Conservation (phyloP, 176 grass and related monocot genomes). For the Eragrostis nindensis region DNA sequence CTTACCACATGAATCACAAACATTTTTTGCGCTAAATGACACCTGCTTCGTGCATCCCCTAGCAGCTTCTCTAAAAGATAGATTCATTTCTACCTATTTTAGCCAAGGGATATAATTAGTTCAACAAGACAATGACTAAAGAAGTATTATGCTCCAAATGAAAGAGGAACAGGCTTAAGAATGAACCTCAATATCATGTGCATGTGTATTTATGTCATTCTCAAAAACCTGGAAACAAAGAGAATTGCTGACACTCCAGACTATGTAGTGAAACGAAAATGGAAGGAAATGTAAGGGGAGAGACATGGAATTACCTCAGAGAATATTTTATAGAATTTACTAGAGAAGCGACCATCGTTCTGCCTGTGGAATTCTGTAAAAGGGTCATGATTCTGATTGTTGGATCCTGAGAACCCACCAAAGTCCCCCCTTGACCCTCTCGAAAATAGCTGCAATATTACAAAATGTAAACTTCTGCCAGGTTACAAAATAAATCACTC, state of each 20-base stretch:
- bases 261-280: neutral
- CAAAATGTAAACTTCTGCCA: slow-evolving; percentile 41
- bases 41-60: slow-evolving; percentile 76
- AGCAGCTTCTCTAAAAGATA: slow-evolving; percentile 90
- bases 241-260: slow-evolving; percentile 36
- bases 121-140: slow-evolving; percentile 24
- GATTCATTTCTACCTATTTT: slow-evolving; percentile 70
- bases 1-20: slow-evolving; percentile 89
- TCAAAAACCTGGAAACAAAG: slow-evolving; percentile 77
- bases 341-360: slow-evolving; percentile 60
- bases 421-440: slow-evolving; percentile 57
- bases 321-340: slow-evolving; percentile 91
- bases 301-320: slow-evolving; percentile 66
- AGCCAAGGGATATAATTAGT: slow-evolving; percentile 43
- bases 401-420: slow-evolving; percentile 68
- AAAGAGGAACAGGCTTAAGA: slow-evolving; percentile 38
- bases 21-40: slow-evolving; percentile 68
- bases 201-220: slow-evolving; percentile 59
- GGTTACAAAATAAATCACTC: slow-evolving; percentile 24
- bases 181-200: slow-evolving; percentile 79
- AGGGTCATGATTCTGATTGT: slow-evolving; percentile 59
- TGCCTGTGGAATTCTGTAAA: slow-evolving; percentile 74
- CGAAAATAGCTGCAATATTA: slow-evolving; percentile 61
- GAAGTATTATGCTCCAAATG: slow-evolving; percentile 12
- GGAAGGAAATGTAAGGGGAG: slow-evolving; percentile 17